Evolutionary conservation across 2,329 filamentous ascomycete genomes (phyloP).

Genomic region (Xylaria sp.): DNA sequence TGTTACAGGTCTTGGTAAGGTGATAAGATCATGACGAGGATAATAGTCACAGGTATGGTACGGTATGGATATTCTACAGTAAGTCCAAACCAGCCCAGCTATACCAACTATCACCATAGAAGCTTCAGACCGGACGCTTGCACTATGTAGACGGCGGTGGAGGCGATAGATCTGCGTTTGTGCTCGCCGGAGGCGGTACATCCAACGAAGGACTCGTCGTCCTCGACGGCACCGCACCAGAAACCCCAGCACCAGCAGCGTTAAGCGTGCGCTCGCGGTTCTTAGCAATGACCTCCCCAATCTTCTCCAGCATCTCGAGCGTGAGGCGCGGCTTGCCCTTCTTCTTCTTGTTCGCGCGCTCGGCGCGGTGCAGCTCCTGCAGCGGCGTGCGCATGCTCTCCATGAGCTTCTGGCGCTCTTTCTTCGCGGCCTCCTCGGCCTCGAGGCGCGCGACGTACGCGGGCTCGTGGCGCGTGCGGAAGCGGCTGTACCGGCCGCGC

Average conservation of each 20-base stretch:
- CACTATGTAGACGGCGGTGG: slow-evolving; percentile 40
- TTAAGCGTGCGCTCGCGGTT: slow-evolving; percentile 59
- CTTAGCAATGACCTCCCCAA: slow-evolving; percentile 69
- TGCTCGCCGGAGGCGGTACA: slow-evolving; percentile 23
- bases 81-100: slow-evolving; percentile 2
- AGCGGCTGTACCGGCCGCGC: slow-evolving; percentile 82
- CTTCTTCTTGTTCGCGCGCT: slow-evolving; percentile 62
- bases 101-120: background rate
- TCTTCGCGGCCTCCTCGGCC: slow-evolving; percentile 63
- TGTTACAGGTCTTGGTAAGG: slow-evolving; percentile 43
- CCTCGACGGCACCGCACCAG: slow-evolving; percentile 15
- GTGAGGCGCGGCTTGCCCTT: slow-evolving; percentile 67
- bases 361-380: slow-evolving; percentile 68
- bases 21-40: background rate
- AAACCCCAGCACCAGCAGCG: slow-evolving; percentile 49
- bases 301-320: slow-evolving; percentile 69
- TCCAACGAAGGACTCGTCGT: slow-evolving; percentile 39
- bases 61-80: slow-evolving; percentile 35
- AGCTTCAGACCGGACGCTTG: background rate
- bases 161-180: slow-evolving; percentile 31
- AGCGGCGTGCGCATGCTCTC: slow-evolving; percentile 62
- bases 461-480: slow-evolving; percentile 81
- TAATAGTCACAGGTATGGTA: background rate
- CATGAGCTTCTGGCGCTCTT: slow-evolving; percentile 54
- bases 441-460: slow-evolving; percentile 76